These are phyloP conservation scores for Spencermartinsiella europaea DNA, from an alignment of 805 yeast genomes.

Conservation along the genomic window DNA sequence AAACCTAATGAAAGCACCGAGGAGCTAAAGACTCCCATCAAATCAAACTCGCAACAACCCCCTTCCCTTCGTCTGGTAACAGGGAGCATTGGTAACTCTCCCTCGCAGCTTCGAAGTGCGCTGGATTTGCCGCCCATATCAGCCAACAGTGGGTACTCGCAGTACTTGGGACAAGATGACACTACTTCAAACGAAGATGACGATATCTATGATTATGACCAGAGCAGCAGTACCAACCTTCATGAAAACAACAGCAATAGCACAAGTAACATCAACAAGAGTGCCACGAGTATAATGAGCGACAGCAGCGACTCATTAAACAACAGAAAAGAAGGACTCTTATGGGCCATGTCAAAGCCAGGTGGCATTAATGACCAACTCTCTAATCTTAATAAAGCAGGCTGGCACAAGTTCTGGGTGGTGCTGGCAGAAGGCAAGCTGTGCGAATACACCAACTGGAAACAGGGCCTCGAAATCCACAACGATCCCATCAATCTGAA, in stretches of 20 bases:
- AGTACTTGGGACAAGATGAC: background rate
- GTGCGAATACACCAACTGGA: conserved; percentile 75
- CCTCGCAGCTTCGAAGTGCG: background rate
- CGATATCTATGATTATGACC: background rate
- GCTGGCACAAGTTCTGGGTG: conserved; percentile 90
- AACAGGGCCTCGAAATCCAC: conserved; percentile 57
- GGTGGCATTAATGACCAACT: conserved; percentile 31
- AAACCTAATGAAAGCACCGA: background rate
- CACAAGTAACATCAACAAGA: conserved; percentile 25
- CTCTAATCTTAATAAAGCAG: conserved; percentile 31
- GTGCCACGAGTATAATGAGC: conserved; percentile 3
- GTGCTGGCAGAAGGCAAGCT: conserved; percentile 64
- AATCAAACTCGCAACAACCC: background rate
- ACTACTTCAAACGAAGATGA: background rate
- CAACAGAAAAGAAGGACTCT: conserved; percentile 36
- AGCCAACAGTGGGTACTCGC: background rate
- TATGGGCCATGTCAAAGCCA: conserved; percentile 41
- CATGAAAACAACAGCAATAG: conserved; percentile 24
- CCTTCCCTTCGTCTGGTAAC: background rate
- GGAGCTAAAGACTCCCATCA: background rate
- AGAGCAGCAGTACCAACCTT: background rate
- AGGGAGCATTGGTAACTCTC: background rate
- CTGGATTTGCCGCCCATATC: background rate
- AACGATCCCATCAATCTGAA: conserved; percentile 67
- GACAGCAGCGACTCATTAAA: background rate